These are phyloP conservation scores for Venturia carpophila DNA, from an alignment of 2,329 filamentous ascomycete species.

Conservation along the genomic window DNA sequence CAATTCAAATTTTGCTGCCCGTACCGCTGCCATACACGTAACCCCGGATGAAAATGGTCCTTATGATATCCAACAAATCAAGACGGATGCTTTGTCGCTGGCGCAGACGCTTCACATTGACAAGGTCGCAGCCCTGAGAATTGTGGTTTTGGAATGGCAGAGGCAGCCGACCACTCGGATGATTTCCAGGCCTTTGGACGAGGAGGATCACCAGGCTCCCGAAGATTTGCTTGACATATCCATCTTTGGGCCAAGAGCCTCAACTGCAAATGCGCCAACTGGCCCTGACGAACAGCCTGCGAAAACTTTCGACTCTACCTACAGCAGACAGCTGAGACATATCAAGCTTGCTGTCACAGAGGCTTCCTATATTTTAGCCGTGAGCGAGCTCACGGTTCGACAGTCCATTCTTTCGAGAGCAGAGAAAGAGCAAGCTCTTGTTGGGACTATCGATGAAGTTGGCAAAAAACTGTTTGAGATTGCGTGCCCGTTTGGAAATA, in stretches of 20 bases:
- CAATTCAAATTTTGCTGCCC: constrained; percentile 65
- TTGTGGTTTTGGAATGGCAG: constrained; percentile 79
- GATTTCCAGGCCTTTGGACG: not conserved
- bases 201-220: not conserved
- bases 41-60: constrained; percentile 58
- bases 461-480: not conserved
- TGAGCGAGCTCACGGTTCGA: not conserved
- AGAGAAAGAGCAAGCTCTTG: not conserved
- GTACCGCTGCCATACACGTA: constrained; percentile 79
- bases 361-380: not conserved
- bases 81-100: constrained; percentile 79
- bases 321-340: not conserved
- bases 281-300: not conserved
- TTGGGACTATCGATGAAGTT: not conserved
- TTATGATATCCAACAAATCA: constrained; percentile 71
- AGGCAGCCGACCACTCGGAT: constrained; percentile 49
- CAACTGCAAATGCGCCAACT: not conserved
- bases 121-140: constrained; percentile 71
- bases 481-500: not conserved
- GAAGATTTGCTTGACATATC: constrained; percentile 1
- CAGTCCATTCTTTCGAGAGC: not conserved
- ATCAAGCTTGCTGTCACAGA: not conserved
- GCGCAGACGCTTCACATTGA: constrained; percentile 71
- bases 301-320: constrained; percentile 1
- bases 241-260: not conserved